phyloP scores from a whole-genome alignment of 2,329 filamentous ascomycete species.

The Cryphonectria naterciae region DNA sequence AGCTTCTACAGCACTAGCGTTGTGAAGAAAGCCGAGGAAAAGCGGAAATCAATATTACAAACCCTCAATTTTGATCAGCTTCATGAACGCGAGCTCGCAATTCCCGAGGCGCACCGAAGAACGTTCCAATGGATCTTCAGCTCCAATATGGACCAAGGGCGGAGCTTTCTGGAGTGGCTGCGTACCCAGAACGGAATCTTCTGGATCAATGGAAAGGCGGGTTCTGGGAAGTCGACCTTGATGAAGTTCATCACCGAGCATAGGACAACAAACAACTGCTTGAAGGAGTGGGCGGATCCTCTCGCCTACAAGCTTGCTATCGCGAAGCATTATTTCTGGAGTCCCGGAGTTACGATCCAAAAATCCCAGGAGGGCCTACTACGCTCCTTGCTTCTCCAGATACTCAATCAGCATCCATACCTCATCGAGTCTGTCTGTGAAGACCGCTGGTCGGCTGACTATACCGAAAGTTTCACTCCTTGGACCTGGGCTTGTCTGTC shows the following conservation, averaged over 20 bases:
- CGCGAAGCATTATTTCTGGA: slow-evolving; percentile 28
- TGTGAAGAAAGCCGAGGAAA: not conserved
- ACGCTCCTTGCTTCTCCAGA: slow-evolving; percentile 17
- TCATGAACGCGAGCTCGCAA: slow-evolving; percentile 13
- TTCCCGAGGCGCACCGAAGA: slow-evolving; percentile 17
- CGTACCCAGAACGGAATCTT: slow-evolving; percentile 14
- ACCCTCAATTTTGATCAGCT: slow-evolving; percentile 11
- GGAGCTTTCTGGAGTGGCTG: slow-evolving; percentile 13
- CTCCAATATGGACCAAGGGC: not conserved
- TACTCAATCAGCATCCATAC: slow-evolving; percentile 16
- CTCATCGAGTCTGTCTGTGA: slow-evolving; percentile 8
- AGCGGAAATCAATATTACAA: not conserved
- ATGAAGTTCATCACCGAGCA: slow-evolving; percentile 20
- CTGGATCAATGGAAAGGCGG: slow-evolving; percentile 21
- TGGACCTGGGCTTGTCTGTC: slow-evolving; percentile 10
- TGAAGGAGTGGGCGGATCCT: slow-evolving; percentile 7
- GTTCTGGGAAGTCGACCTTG: slow-evolving; percentile 19
- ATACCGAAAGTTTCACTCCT: slow-evolving; percentile 4
- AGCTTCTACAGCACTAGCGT: not conserved
- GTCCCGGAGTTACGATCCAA: slow-evolving; percentile 18
- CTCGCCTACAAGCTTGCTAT: not conserved
- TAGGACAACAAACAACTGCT: not conserved
- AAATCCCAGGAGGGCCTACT: slow-evolving; percentile 27
- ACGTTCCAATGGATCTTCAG: slow-evolving; percentile 18
- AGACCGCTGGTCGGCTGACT: slow-evolving; percentile 1